Conservation (phyloP, 129 eudicot genomes). For the Centrapalus pauciflorus region DNA sequence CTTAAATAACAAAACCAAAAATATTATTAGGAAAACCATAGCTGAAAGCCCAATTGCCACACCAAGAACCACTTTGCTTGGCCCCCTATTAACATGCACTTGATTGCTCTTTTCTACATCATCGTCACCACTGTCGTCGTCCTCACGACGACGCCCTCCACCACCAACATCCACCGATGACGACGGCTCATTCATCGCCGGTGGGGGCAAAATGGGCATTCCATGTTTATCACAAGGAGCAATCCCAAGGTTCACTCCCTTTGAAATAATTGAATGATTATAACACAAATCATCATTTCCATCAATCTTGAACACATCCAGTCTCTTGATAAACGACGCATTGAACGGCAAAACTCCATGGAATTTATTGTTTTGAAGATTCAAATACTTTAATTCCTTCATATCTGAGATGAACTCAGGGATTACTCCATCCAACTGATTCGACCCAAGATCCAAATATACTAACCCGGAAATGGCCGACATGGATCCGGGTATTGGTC, state of each 20-base stretch:
- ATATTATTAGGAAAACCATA: conserved; percentile 68
- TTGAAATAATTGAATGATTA: conserved; percentile 41
- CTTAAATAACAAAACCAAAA: conserved; percentile 63
- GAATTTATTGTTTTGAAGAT: conserved; percentile 74
- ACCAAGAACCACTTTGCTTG: conserved; percentile 92
- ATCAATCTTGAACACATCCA: conserved; percentile 65
- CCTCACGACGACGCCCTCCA: conserved; percentile 16
- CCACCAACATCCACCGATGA: conserved; percentile 19
- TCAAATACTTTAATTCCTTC: conserved; percentile 61
- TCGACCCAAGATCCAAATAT: conserved; percentile 72
- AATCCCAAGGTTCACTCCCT: conserved; percentile 70
- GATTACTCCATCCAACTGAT: conserved; percentile 60
- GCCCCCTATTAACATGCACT: conserved; percentile 44
- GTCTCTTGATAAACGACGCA: conserved; percentile 53
- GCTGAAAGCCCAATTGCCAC: conserved; percentile 89
- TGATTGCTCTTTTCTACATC: conserved; percentile 17
- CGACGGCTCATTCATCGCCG: conserved; percentile 29
- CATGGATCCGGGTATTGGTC: conserved; percentile 66
- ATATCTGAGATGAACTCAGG: conserved; percentile 62
- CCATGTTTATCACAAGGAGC: conserved; percentile 87
- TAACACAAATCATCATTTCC: conserved; percentile 76
- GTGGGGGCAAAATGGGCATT: conserved; percentile 62
- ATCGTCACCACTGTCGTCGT: conserved; percentile 24
- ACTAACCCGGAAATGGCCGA: conserved; percentile 38
- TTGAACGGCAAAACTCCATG: conserved; percentile 87